phyloP scores from a whole-genome alignment of 176 grass and related monocot species.

The Leersia perrieri region DNA sequence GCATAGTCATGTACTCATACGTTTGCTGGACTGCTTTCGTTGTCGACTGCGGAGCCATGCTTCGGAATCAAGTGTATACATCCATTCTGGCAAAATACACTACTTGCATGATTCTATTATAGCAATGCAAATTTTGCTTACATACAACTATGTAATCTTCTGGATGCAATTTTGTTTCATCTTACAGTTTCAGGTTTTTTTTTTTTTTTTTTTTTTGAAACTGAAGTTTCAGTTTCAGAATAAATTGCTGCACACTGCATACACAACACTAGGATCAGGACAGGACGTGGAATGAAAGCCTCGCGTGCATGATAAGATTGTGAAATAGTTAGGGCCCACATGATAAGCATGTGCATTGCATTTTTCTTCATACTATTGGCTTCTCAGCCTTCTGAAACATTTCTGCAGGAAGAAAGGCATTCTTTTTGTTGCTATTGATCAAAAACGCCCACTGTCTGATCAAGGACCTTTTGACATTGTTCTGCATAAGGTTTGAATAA shows the following conservation, averaged over 20 bases:
- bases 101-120: neutral
- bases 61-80: constrained; percentile 6
- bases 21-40: neutral
- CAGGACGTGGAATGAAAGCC: neutral
- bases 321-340: constrained; percentile 8
- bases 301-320: neutral
- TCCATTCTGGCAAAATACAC: neutral
- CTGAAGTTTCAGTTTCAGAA: neutral
- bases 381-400: constrained; percentile 35
- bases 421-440: constrained; percentile 89
- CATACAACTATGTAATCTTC: constrained; percentile 12
- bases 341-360: constrained; percentile 15
- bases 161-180: neutral
- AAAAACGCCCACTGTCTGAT: constrained; percentile 58
- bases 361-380: neutral
- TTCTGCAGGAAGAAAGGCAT: constrained; percentile 88
- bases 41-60: neutral
- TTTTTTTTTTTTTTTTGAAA: too few relatives aligned
- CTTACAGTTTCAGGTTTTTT: too few relatives aligned
- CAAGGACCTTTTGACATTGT: constrained; percentile 99
- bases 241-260: neutral
- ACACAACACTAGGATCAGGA: constrained; percentile 21
- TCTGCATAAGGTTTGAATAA: constrained; percentile 81
- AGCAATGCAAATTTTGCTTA: neutral
- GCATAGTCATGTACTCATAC: constrained; percentile 1